Evolutionary conservation across 2,329 filamentous ascomycete genomes (phyloP).

Genomic region (Fusarium sp.): DNA sequence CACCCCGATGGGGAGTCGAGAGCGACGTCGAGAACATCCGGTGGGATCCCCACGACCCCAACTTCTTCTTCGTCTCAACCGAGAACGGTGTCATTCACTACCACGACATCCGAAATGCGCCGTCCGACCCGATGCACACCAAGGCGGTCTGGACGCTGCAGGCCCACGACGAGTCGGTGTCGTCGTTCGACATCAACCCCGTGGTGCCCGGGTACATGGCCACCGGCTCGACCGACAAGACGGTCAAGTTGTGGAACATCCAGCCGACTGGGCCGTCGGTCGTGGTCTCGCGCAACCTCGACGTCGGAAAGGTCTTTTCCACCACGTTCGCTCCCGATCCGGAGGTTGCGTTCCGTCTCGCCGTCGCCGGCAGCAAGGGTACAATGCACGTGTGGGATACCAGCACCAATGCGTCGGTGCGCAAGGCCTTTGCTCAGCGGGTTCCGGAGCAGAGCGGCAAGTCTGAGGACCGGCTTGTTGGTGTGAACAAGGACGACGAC

Average conservation of each 20-base stretch:
- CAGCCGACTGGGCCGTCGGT: slow-evolving; percentile 83
- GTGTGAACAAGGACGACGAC: slow-evolving; percentile 75
- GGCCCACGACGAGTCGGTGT: slow-evolving; percentile 92
- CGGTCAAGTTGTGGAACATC: slow-evolving; percentile 97
- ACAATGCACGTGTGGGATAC: slow-evolving; percentile 96
- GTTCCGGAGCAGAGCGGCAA: slow-evolving; percentile 67
- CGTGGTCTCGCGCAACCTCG: slow-evolving; percentile 91
- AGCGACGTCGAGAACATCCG: slow-evolving; percentile 92
- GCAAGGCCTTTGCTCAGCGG: slow-evolving; percentile 82
- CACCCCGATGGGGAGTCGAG: slow-evolving; percentile 90
- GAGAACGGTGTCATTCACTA: slow-evolving; percentile 93
- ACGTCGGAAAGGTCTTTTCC: slow-evolving; percentile 95
- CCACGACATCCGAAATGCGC: slow-evolving; percentile 85
- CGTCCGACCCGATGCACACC: slow-evolving; percentile 76
- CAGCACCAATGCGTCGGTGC: slow-evolving; percentile 88
- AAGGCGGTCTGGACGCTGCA: slow-evolving; percentile 96
- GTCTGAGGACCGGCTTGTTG: slow-evolving; percentile 82
- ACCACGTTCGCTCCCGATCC: slow-evolving; percentile 89
- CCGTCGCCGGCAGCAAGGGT: slow-evolving; percentile 95
- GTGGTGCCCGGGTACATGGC: slow-evolving; percentile 92
- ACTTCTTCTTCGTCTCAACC: slow-evolving; percentile 96
- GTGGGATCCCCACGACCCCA: slow-evolving; percentile 93
- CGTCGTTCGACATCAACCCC: slow-evolving; percentile 91
- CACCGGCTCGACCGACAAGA: slow-evolving; percentile 93
- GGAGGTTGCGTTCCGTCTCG: slow-evolving; percentile 91